Base-by-base conservation (phyloP, 2,329 filamentous ascomycete genomes). In the Arthroderma sp. region DNA sequence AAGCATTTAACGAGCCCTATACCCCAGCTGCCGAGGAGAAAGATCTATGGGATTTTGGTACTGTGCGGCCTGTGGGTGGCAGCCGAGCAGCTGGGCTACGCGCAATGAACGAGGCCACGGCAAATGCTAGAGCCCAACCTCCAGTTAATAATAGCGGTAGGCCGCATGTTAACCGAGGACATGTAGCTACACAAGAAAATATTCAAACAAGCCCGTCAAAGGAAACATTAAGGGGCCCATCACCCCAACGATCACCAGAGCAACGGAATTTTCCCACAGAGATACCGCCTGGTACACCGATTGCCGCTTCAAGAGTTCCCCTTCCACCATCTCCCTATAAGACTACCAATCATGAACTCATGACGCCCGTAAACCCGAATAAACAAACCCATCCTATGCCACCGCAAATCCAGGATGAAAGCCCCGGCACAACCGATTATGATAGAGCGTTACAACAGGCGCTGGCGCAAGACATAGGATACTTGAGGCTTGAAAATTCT, bases 41-140 rank as follows among this genome's bases (percentile, higher is more conserved):
- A 60, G 91, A 96, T 61, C 78, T 96, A 59, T 98, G 91, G 91
- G 91, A 98, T 63, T 98, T 98, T 68, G 91, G 91, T 37, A 98
- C 91, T 0, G 86, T 98, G 43, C 77, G 88, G 46, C 80, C 93
- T 4, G 80, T 82, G n/a, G 77, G 75, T 30, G 78, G 81, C 44
- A 74, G 77, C 29, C 78, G 80, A 49, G 73, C 72, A 29, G 58
- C 76, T 38, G 81, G 81, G 3, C 68, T 85, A 40, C 74, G 82
- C 53, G 71, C 79, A 0, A 78, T 94, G 79, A 87, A 85, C 52
- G 85, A 88, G 48, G 82, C 83, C 30, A 82, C 82, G 8, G 80
- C 83, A 11, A 94, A 94, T 60, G 77, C 83, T 11, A 75, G 87
- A 47, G 73, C 76, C 31, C 68, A 77, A 8, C 67, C 71, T 38